Base-by-base conservation (phyloP, 2,329 filamentous ascomycete genomes). In the Paecilomyces variotii region DNA sequence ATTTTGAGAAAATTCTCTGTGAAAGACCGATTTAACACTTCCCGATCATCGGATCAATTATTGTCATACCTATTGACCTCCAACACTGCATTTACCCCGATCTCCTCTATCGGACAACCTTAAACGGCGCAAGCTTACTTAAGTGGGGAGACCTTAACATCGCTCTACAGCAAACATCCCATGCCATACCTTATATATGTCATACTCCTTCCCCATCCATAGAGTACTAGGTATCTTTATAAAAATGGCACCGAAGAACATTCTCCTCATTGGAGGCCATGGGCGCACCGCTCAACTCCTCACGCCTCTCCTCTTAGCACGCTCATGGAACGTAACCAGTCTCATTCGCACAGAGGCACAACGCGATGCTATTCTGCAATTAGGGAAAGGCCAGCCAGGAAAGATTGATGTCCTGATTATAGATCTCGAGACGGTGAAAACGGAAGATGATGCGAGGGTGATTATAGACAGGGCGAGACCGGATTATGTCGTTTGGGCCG, bases 401-500 rank as follows among this genome's bases (percentile, higher is more conserved):
- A 26, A 27, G 50, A 52, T 52, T 10, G 27, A 28, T 28, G 25
- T 52, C 12, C 50, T 52, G 0, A 24, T 52, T 4, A 27, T 14
- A 24, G 50, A 52, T 14, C 25, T 52, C 12, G 50, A 52, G 3
- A 6, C 27, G 24, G 25, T 52, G 6, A 52, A 52, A n/a, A 52
- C 25, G 12, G 50, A 52, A 10, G 25, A 28, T 14, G 50, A 52
- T 28, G 50, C 50, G 50, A 54, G 10, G 4, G n/a, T 4, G 4
- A 39, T 54, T 52, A 26, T 58, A 14, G 32, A 56, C 11, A 27
- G 27, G 24, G 51, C 19, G 2, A 6, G 19, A 4, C 28, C 56
- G n/a, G 53, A 49, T 39, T 45, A 28, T 53, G 25, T 58, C 5
- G 56, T 58, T 32, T 58, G 56, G 56, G 50, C 50, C 19, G 56